Evolutionary conservation across 768 basidiomycete genomes (phyloP), one percentile per base, ranked within the genome.

Genomic region (Podaxis sp.): DNA sequence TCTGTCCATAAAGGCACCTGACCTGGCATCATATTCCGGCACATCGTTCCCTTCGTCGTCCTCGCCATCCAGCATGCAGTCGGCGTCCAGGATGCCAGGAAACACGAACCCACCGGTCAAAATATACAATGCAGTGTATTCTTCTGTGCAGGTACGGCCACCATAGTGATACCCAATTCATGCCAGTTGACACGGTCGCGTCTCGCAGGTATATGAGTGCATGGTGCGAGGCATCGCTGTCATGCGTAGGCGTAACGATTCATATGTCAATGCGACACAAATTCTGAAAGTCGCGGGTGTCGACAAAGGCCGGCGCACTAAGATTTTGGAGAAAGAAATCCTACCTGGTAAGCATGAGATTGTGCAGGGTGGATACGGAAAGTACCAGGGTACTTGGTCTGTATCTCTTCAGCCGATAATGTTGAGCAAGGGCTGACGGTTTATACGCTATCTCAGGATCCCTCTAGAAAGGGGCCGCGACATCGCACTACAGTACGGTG

Each of bases 321-420:
- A 98, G 84, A 97, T 98, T 58, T 80, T 94, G 13, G 92, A 98
- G 82, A 97, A 96, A 75, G 96, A 99, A 78, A 94, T 99, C 65
- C 83, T 96, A 47, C 91, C 91, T 61, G 95, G 94, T 52, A 90
- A 91, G 75, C 94, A 97, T 75, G 96, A 99, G 75, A 98, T 98
- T 73, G 94, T 99, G 4, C 97, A 98, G 74, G 97, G 97, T 41
- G 97, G 97, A 33, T 98, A 98, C 72, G 97, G 97, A 25, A 96
- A 98, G 79, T 99, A 98, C 73, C 97, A 99, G 74, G 97, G 97
- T 66, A 98, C 96, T 61, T 99, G 97, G 96, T 96, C 70, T 71
- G 87, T 68, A 33, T 63, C 54, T 52, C 46, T 27, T 59, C 61
- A 25, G 11, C 19, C 17, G 33, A 22, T 41, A 12, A 61, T 41